Evolutionary conservation across 2,329 filamentous ascomycete genomes (phyloP), one percentile per base, ranked within the genome.

Genomic region (Neurospora crassa): DNA sequence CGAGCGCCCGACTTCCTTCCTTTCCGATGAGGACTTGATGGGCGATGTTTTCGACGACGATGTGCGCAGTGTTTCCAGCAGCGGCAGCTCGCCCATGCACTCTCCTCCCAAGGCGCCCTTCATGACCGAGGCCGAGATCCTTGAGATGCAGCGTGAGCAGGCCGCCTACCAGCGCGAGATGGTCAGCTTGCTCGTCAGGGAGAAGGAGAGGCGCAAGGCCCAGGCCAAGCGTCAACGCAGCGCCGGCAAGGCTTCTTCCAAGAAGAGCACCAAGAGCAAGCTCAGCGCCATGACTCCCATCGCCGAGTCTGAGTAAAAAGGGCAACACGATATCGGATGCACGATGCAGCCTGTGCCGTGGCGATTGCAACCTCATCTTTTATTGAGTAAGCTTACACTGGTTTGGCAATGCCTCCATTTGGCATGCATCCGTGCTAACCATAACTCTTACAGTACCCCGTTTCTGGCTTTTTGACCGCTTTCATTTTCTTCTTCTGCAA

Each of bases 1-100:
- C 67, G 79, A 83, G 74, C 83, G 84, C 72, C 84, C 86, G 20
- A 85, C 85, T 2, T 87, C 86, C 0, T 88, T 84, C 79, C 83
- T 90, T 74, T 89, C 87, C 59, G 88, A 90, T 81, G 88, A 90
- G 80, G 88, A 90, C 76, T 85, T 90, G 70, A 83, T 86, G 71
- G 80, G 82, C 78, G 83, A 84, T 75, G 80, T 82, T 74, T 83
- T 84, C 71, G 84, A 87, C 75, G 84, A 87, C 76, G 85, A 87
- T 76, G 75, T 79, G 72, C 81, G 79, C 79, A 85, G 83, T 79
- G 79, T 84, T 69, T 83, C 82, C 73, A 83, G 82, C 80, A 79
- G 81, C 73, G 79, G 82, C 76, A 84, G 83, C 77, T 83, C 81
- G 34, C 82, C 82, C 10, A 43, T 73, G 63, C 73, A 75, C 40